A percentile compares a stretch with the other conserved stretches of the same genome.
These are phyloP conservation scores for Butyriboletus loyo DNA, from an alignment of 768 basidiomycete species.

Conservation along the genomic window DNA sequence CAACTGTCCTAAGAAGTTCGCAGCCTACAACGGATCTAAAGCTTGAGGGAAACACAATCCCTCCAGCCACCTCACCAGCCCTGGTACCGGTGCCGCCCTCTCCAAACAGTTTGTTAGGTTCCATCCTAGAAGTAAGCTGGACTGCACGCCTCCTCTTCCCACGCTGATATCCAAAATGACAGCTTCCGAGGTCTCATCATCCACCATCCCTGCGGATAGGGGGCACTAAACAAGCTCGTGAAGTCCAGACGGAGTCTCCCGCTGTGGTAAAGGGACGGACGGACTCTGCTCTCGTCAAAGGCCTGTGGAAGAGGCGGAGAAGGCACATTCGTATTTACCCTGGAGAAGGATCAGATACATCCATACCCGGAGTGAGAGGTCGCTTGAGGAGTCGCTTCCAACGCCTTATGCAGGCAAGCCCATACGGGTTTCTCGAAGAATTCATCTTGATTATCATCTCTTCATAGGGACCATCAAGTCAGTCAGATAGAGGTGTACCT, in stretches of 20 bases:
- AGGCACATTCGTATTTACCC: background rate
- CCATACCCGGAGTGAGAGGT: background rate
- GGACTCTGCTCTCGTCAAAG: slow-evolving; percentile 1
- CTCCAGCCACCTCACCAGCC: slow-evolving; percentile 8
- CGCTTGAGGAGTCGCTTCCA: slow-evolving; percentile 11
- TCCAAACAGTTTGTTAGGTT: slow-evolving; percentile 13
- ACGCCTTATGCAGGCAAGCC: slow-evolving; percentile 17
- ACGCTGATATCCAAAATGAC: background rate
- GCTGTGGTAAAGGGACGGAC: background rate
- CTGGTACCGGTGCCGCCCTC: slow-evolving; percentile 25
- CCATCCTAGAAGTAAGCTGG: slow-evolving; percentile 19
- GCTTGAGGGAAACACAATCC: background rate
- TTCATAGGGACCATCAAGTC: slow-evolving; percentile 8
- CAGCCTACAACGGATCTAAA: slow-evolving; percentile 11
- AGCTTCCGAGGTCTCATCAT: slow-evolving; percentile 16
- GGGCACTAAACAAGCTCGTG: background rate
- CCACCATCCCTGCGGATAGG: slow-evolving; percentile 2
- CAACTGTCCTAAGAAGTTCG: background rate
- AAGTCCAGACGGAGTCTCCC: slow-evolving; percentile 7
- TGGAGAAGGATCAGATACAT: background rate
- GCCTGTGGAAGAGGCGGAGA: slow-evolving; percentile 11
- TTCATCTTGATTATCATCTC: background rate
- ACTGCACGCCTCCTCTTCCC: background rate
- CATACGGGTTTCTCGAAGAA: background rate
- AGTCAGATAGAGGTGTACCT: background rate